These are phyloP conservation scores for Alternaria atra DNA, from an alignment of 2,329 filamentous ascomycete species.

Conservation along the genomic window DNA sequence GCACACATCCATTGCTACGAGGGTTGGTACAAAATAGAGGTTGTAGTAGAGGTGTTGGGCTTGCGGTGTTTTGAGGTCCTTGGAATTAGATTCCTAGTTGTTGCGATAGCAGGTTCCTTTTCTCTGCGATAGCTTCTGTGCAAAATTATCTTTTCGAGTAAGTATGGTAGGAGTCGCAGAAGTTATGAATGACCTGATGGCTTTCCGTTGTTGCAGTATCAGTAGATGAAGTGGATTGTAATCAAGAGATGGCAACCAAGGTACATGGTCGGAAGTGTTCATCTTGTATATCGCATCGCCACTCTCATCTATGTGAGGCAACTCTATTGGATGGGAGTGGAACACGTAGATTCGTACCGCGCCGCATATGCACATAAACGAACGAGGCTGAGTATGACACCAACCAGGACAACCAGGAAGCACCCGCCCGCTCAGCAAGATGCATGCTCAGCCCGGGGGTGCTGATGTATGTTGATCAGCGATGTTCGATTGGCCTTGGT, in stretches of 20 bases:
- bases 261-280: background rate
- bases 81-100: background rate
- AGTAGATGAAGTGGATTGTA: background rate
- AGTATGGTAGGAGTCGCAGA: background rate
- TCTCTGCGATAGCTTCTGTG: background rate
- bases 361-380: background rate
- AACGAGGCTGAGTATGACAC: background rate
- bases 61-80: background rate
- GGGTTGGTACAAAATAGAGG: background rate
- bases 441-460: background rate
- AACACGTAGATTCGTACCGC: background rate
- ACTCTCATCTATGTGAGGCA: too few relatives aligned
- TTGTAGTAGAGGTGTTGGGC: background rate
- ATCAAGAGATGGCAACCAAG: background rate
- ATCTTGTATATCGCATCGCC: too few relatives aligned
- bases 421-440: background rate
- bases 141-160: accelerated
- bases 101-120: background rate
- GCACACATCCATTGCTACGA: background rate
- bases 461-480: too few relatives aligned
- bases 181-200: background rate
- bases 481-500: accelerated
- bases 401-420: too few relatives aligned
- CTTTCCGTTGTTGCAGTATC: background rate
- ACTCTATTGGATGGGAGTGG: background rate